Percentiles rank a stretch among this genome's conserved stretches.
phyloP scores from a whole-genome alignment of 805 yeast species.

The Lachancea quebecensis region DNA sequence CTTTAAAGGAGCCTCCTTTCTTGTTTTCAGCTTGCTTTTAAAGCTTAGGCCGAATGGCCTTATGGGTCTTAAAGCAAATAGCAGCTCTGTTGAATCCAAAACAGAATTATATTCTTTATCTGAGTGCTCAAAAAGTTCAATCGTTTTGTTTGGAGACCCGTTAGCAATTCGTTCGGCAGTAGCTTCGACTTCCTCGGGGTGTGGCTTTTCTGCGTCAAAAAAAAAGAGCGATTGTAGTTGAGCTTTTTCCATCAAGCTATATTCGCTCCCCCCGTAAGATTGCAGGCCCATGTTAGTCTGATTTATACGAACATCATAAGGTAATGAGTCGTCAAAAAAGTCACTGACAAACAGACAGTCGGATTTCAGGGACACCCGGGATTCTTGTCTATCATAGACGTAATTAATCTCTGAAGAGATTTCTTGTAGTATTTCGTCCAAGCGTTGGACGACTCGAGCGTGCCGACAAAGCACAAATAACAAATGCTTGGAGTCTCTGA shows the following conservation, averaged over 20 bases:
- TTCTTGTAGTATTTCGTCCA: slow-evolving; percentile 18
- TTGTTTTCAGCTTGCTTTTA: slow-evolving; percentile 19
- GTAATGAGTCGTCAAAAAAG: slow-evolving; percentile 9
- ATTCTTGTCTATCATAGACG: background rate
- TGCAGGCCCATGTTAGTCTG: background rate
- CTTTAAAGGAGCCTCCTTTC: slow-evolving; percentile 11
- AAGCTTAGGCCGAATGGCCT: slow-evolving; percentile 27
- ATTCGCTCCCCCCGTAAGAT: background rate
- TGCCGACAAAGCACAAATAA: slow-evolving; percentile 41
- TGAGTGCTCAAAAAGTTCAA: slow-evolving; percentile 22
- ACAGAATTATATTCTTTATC: slow-evolving; percentile 16
- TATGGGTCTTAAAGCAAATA: slow-evolving; percentile 16
- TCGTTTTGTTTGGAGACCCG: slow-evolving; percentile 11
- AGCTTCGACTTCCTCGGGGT: slow-evolving; percentile 8
- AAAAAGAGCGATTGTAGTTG: slow-evolving; percentile 4
- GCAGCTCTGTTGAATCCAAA: slow-evolving; percentile 15
- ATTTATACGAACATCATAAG: background rate
- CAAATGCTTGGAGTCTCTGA: slow-evolving; percentile 47
- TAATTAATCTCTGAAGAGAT: slow-evolving; percentile 17
- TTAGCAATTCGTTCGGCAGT: slow-evolving; percentile 5
- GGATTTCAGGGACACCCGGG: background rate
- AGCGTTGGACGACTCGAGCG: slow-evolving; percentile 28
- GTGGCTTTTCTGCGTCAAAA: slow-evolving; percentile 1
- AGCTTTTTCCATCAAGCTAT: background rate
- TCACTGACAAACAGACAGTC: slow-evolving; percentile 8